Evolutionary conservation across 225 moss, liverwort and hornwort genomes (phyloP), one percentile per base, ranked within the genome.

Genomic region (Marchantia paleacea): DNA sequence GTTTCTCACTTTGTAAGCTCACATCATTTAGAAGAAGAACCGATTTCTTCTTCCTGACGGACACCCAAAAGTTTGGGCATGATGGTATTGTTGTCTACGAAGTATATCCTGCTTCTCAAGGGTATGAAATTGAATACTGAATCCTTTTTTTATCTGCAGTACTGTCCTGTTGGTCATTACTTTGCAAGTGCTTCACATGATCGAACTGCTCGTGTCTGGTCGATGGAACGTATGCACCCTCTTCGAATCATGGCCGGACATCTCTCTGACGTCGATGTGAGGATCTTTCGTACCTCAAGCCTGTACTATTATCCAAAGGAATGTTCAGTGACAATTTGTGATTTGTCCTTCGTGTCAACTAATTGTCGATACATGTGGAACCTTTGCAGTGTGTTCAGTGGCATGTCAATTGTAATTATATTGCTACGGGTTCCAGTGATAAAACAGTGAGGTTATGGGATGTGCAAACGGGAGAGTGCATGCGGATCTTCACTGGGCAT

Each of bases 341-440:
- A 26, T 18, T 3, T 22, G n/a, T 28, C 0, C 31, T 10, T 24
- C 68, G 55, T 68, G 20, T 72, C 54, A 63, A 52, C 26, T 24
- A n/a, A 31, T 8, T 65, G 0, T 58, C 31, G 26, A 57, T 78
- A 18, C 55, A 54, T 75, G 22, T 67, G 69, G 51, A 55, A 52
- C 25, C 20, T 80, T 77, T 84, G 81, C 89, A 91, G 91, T 99
- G 97, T 88, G 87, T 99, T 62, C 97, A 95, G 84, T 99, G 97
- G 97, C 97, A 99, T 85, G 93, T 95, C 75, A 99, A 99, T 79
- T 99, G 97, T 83, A 99, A 99, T 81, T 99, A 99, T 77, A 94
- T 99, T 75, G 97, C 97, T 75, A 92, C 97, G 52, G 97, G 97
- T 82, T 93, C 95, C 67, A 95, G 95, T 52, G 97, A 99, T 82